Evolutionary conservation across 768 basidiomycete species (phyloP).

Genomic region (Boletus bicolor): DNA sequence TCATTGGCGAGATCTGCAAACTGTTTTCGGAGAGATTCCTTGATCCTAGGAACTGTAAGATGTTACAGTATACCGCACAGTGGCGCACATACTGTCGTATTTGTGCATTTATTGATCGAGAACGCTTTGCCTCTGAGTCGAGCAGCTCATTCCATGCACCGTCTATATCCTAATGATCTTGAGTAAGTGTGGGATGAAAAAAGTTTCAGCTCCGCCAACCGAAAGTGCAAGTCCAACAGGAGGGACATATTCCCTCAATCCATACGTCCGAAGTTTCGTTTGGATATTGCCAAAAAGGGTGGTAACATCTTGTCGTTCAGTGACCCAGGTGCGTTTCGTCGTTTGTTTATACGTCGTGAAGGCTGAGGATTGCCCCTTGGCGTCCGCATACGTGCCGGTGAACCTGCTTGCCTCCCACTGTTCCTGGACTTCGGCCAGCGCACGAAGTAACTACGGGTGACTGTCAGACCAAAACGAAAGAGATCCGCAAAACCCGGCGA

Average conservation of each 20-base stretch:
- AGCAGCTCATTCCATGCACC: constrained; percentile 71
- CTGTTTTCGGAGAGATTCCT: constrained; percentile 71
- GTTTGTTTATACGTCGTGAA: constrained; percentile 84
- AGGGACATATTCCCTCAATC: constrained; percentile 80
- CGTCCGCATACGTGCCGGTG: constrained; percentile 74
- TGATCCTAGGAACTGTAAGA: constrained; percentile 54
- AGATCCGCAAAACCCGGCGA: constrained; percentile 18
- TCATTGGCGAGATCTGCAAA: constrained; percentile 78
- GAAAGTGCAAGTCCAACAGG: constrained; percentile 62
- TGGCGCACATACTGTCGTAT: constrained; percentile 72
- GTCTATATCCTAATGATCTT: constrained; percentile 59
- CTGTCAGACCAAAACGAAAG: constrained; percentile 4
- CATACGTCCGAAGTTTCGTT: constrained; percentile 91
- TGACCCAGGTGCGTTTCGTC: constrained; percentile 83
- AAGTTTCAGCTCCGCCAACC: constrained; percentile 33
- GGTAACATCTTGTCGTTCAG: constrained; percentile 82
- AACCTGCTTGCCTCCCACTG: constrained; percentile 68
- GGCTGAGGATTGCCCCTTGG: constrained; percentile 67
- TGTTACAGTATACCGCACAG: background rate
- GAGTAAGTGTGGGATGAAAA: constrained; percentile 8
- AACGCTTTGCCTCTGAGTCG: constrained; percentile 70
- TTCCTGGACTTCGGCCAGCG: constrained; percentile 62
- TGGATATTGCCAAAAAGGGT: constrained; percentile 91
- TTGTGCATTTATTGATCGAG: constrained; percentile 81
- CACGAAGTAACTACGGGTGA: constrained; percentile 53